Conservation (phyloP, 1,284 basidiomycete genomes). For the Apiotrichum akiyoshidainum region DNA sequence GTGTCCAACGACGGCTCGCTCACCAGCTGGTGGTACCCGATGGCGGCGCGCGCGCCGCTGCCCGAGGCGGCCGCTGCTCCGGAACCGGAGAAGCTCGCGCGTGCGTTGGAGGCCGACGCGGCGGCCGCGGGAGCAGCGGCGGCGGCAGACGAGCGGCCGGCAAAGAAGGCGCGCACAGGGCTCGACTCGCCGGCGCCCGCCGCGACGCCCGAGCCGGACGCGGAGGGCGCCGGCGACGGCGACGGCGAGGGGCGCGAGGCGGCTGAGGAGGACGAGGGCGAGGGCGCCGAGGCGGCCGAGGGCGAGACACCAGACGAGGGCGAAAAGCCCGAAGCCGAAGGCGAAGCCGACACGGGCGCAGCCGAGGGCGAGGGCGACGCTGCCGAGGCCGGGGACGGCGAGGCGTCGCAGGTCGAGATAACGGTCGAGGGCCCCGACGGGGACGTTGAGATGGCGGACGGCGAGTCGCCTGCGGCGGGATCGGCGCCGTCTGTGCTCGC, state of each 20-base stretch:
- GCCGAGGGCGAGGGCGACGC: constrained; percentile 2
- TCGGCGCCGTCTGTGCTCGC: neutral
- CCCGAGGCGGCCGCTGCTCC: constrained; percentile 3
- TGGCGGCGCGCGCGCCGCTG: constrained; percentile 15
- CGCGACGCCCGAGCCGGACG: constrained; percentile 3
- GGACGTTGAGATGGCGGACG: neutral
- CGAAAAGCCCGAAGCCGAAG: neutral
- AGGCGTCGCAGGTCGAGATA: neutral
- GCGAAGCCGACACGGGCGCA: too few species aligned
- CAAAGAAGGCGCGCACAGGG: constrained; percentile 10
- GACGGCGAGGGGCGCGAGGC: constrained; percentile 12
- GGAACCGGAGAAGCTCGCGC: neutral
- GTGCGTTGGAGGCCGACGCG: constrained; percentile 1
- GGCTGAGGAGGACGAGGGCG: constrained; percentile 5
- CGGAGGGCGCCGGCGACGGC: constrained; percentile 11
- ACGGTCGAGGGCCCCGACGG: neutral
- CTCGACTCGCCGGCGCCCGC: constrained; percentile 2
- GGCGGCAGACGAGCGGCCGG: constrained; percentile 9
- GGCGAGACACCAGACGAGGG: constrained; percentile 4
- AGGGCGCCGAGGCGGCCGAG: neutral
- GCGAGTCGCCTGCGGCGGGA: neutral
- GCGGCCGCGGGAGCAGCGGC: constrained; percentile 4
- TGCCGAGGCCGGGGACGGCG: neutral
- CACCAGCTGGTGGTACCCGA: constrained; percentile 42
- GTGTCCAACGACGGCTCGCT: constrained; percentile 45